Base-by-base conservation (phyloP, 192 early-diverging fungal species). In the Gamsiella multidivaricata region DNA sequence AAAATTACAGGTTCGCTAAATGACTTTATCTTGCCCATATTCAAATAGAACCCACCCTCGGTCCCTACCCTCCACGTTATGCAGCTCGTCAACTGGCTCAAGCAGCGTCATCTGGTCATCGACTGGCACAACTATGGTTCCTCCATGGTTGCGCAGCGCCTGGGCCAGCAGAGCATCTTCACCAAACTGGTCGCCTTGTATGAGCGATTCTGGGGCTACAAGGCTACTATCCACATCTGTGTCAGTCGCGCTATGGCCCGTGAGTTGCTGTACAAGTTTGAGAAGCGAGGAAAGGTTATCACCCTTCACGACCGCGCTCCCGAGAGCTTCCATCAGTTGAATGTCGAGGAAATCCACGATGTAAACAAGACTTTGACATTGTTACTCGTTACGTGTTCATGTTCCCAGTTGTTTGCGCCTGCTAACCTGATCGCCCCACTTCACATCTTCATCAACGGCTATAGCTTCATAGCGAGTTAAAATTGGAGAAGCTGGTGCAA, bases 91-190 rank as follows among this genome's bases (percentile, higher is more conserved):
- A 82, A 86, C 31, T 85, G 87, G 55, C 22, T 94, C 25, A 87
- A 89, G n/a, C 83, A 88, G 29, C 81, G 89, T 18, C 83, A 83
- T 50, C 80, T 99, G 5, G 84, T 98, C 47, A 94, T 99, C 45
- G 97, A 99, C 80, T 99, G 97, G 97, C 97, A 99, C 72, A 99
- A 99, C 80, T 96, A 96, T 78, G 97, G 96, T 23, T 92, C 90
- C 71, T 92, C 94, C 3, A 87, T 99, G 32, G 90, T 99, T 32
- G 91, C 84, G 11, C 65, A 96, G 32, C 88, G 82, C 47, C 63
- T 95, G 23, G 93, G 93, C 12, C 39, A 76, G 22, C 28, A 59
- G 2, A 88, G 85, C 36, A 69, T 69, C 25, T 57, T 80, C 37
- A 73, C 84, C 34, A 61, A 65, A 54, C 17, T 70, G 15, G 58